Conservation (phyloP, 257 asterid species). For the Solanum clarkiae region DNA sequence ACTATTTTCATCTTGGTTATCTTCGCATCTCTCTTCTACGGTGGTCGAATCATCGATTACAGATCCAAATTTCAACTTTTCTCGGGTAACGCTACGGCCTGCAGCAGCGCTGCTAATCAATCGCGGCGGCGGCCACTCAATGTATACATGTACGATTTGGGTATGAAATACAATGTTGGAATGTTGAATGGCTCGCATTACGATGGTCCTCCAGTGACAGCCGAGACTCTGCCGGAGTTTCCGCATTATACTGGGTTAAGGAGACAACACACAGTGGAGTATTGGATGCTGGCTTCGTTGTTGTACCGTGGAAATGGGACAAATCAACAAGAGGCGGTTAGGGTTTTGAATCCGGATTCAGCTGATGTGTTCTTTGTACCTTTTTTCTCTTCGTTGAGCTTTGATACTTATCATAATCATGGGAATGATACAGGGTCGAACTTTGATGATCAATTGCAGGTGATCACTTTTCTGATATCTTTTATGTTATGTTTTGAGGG, state of each 20-base stretch:
- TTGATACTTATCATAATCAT: slow-evolving; percentile 37
- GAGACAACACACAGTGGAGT: slow-evolving; percentile 44
- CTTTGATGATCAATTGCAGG: slow-evolving; percentile 77
- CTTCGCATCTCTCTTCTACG: neutral
- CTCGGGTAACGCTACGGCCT: slow-evolving; percentile 5
- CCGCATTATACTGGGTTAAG: slow-evolving; percentile 23
- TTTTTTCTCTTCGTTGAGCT: slow-evolving; percentile 75
- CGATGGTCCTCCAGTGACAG: slow-evolving; percentile 17
- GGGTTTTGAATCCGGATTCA: slow-evolving; percentile 61
- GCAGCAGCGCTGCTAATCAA: slow-evolving; percentile 1
- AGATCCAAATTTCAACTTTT: slow-evolving; percentile 5
- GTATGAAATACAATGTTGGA: slow-evolving; percentile 29
- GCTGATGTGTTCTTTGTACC: slow-evolving; percentile 85
- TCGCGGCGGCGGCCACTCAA: slow-evolving; percentile 9
- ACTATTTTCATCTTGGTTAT: neutral
- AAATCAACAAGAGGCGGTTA: slow-evolving; percentile 35
- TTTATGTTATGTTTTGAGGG: neutral
- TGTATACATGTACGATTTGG: slow-evolving; percentile 40
- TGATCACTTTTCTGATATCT: neutral
- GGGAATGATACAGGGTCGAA: slow-evolving; percentile 46
- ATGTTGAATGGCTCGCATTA: slow-evolving; percentile 8
- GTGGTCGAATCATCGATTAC: slow-evolving; percentile 3
- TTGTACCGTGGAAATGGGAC: slow-evolving; percentile 10
- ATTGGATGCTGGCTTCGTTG: slow-evolving; percentile 45
- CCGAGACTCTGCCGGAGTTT: slow-evolving; percentile 24